Conservation (phyloP, 164 flowering plant genomes). For the Cinnamomum chago region DNA sequence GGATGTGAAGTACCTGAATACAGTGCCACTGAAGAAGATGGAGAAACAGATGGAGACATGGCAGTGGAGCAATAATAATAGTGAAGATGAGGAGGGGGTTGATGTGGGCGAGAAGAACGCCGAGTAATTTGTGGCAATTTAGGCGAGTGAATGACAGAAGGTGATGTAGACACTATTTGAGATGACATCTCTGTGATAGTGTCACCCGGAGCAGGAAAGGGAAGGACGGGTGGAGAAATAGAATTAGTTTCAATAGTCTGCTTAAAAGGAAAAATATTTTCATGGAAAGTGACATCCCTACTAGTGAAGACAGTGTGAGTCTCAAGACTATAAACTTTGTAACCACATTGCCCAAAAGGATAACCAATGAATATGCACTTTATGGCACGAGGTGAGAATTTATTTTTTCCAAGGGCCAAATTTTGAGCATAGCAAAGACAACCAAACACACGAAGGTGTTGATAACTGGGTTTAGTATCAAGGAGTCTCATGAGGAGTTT, state of each 20-base stretch:
- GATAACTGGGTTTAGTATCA: too few species aligned
- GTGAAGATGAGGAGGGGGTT: not conserved
- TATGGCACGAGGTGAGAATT: not conserved
- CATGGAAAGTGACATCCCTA: not conserved
- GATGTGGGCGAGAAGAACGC: not conserved
- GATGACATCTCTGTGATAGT: not conserved
- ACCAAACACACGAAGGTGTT: not conserved
- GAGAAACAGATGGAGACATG: not conserved
- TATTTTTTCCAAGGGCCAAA: not conserved
- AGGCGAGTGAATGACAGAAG: not conserved
- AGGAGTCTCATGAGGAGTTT: not conserved
- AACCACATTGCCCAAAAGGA: not conserved
- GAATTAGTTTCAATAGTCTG: not conserved
- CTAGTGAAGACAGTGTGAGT: not conserved
- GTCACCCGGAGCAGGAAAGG: not conserved
- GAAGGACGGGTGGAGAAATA: not conserved
- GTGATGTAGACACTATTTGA: not conserved
- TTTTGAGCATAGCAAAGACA: not conserved
- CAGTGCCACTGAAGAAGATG: not conserved
- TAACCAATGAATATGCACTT: not conserved
- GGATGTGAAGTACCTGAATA: not conserved
- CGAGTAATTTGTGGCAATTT: not conserved
- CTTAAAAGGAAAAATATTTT: not conserved
- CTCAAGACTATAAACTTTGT: not conserved
- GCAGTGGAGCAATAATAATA: not conserved